Base-by-base conservation (phyloP, 306 rosid species). In the Fragaria vesca region DNA sequence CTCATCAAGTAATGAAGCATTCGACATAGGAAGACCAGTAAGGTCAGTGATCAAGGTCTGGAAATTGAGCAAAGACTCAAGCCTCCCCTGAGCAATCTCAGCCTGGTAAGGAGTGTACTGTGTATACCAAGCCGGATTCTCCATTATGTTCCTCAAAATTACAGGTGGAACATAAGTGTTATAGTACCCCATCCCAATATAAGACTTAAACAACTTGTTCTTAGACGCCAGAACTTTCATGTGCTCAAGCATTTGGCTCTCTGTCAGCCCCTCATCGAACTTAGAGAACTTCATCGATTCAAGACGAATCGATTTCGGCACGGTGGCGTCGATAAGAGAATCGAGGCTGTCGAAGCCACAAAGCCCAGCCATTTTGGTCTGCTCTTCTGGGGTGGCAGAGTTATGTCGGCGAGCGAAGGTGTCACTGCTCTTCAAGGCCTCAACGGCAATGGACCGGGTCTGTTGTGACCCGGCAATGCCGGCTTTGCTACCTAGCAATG, bases 91-190 rank as follows among this genome's bases (percentile, higher is more conserved):
- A 11, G 99, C 87, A 66, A 96, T 96, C 94, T 96, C 99, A 61
- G 99, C 99, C 60, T 96, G 99, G 83, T 96, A 96, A 18, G 99
- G 99, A 0, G 99, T 96, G 82, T 96, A 96, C 69, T 96, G 99
- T 2, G 99, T 96, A 75, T 96, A 96, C 99, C 99, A 96, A 67
- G 93, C 99, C 57, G 99, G 99, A 50, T 96, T 96, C 65, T 96
- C 99, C 98, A 96, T 84, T 2, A 96, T 89, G 79, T 96, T 96
- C 88, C 99, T 93, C 91, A 93, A 87, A 75, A 96, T 93, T 69
- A 87, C 99, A 30, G 96, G 97, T 3, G 99, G 99, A 62, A 96
- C 99, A 74, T 88, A 73, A 16, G 99, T 96, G 82, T 96, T 90
- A 24, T 91, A 90, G 80, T 96, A 96, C 12, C 99, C 99, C 99